Evolutionary conservation across 2,329 filamentous ascomycete genomes (phyloP).

Genomic region (Penicillium sp.): DNA sequence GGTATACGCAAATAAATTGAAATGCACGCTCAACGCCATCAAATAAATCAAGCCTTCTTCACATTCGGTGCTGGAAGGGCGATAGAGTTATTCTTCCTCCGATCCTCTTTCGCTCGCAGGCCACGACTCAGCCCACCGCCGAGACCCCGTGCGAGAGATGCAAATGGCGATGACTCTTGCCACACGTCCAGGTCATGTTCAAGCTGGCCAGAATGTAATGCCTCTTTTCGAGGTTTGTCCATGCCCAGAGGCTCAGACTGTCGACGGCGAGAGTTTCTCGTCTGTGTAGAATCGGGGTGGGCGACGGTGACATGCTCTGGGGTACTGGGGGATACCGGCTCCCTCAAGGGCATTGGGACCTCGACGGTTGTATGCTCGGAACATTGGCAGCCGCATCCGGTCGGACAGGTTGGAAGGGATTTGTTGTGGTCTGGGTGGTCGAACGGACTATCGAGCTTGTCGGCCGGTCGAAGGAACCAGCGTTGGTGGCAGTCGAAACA

Average conservation of each 20-base stretch:
- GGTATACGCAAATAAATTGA: slow-evolving; percentile 10
- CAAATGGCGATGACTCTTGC: slow-evolving; percentile 37
- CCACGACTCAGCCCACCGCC: slow-evolving; percentile 44
- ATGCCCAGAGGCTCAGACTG: slow-evolving; percentile 18
- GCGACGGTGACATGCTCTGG: neutral
- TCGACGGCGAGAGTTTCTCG: slow-evolving; percentile 22
- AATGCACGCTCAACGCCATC: neutral
- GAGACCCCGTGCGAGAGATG: slow-evolving; percentile 41
- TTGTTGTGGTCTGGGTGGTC: slow-evolving; percentile 13
- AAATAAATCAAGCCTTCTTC: slow-evolving; percentile 3
- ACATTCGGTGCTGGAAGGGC: slow-evolving; percentile 11
- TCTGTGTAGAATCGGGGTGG: slow-evolving; percentile 8
- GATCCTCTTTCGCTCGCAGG: slow-evolving; percentile 33
- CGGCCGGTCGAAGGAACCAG: slow-evolving; percentile 36
- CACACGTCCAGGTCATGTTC: slow-evolving; percentile 37
- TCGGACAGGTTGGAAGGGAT: slow-evolving; percentile 39
- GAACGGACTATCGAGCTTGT: slow-evolving; percentile 14
- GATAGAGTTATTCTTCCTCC: slow-evolving; percentile 26
- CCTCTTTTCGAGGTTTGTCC: slow-evolving; percentile 14
- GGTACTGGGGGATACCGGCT: slow-evolving; percentile 15
- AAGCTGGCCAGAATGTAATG: slow-evolving; percentile 24
- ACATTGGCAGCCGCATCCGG: slow-evolving; percentile 49
- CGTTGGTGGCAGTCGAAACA: slow-evolving; percentile 45
- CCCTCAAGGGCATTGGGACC: slow-evolving; percentile 31
- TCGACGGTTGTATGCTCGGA: slow-evolving; percentile 36